A percentile compares a stretch with the other conserved stretches of the same genome.
phyloP scores from a whole-genome alignment of 257 asterid genomes.

The Cruciata laevipes region DNA sequence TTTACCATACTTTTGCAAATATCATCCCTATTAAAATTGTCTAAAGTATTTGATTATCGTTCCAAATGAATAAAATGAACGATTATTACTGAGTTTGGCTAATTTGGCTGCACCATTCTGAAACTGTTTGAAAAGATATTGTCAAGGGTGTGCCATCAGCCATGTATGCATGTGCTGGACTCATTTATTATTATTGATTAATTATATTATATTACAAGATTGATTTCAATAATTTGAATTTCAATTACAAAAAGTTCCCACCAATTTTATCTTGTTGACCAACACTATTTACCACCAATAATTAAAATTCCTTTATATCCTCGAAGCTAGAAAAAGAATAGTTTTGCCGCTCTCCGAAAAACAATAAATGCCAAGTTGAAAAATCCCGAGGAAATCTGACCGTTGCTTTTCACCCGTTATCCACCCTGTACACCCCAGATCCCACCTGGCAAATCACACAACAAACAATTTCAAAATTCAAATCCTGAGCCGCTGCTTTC shows the following conservation, averaged over 20 bases:
- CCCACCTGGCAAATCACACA: constrained; percentile 5
- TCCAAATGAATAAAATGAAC: too few species aligned
- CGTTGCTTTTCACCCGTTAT: constrained; percentile 21
- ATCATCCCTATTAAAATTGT: too few species aligned
- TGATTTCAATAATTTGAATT: neutral
- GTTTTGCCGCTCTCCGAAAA: neutral
- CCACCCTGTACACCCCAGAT: neutral
- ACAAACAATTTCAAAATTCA: constrained; percentile 19
- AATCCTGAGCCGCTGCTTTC: constrained; percentile 15
- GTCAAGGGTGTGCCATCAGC: too few species aligned
- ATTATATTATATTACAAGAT: neutral
- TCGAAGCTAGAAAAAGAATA: neutral
- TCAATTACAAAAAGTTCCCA: neutral
- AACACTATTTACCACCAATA: too few species aligned
- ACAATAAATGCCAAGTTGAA: neutral
- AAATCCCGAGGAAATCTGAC: constrained; percentile 1
- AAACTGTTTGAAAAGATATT: too few species aligned
- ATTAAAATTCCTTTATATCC: too few species aligned
- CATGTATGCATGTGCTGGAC: too few species aligned
- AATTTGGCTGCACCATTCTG: too few species aligned
- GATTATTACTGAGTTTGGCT: too few species aligned
- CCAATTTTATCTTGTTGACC: neutral
- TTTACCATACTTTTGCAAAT: too few species aligned
- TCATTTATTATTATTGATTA: too few species aligned
- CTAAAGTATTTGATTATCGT: too few species aligned